Percentiles rank a stretch among this genome's conserved stretches.
These are phyloP conservation scores for Biscogniauxia sp. DNA, from an alignment of 2,329 filamentous ascomycete species.

Conservation along the genomic window DNA sequence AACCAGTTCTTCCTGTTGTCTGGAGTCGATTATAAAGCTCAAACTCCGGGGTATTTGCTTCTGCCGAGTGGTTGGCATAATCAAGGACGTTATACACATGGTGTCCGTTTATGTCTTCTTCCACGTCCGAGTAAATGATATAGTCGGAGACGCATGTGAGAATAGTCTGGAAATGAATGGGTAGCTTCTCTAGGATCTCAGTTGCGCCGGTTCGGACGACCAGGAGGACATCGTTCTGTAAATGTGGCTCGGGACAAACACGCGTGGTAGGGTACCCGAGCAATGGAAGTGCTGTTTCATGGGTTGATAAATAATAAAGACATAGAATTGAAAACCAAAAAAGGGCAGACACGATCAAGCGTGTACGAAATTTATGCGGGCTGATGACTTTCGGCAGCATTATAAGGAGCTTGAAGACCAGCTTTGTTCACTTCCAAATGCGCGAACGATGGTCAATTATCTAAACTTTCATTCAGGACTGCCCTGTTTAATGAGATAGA, in stretches of 20 bases:
- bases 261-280: too few relatives aligned
- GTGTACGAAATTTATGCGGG: too few relatives aligned
- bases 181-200: slow-evolving; percentile 13
- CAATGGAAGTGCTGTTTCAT: too few relatives aligned
- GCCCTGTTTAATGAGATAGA: too few relatives aligned
- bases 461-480: too few relatives aligned
- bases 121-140: slow-evolving; percentile 16
- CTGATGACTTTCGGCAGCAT: too few relatives aligned
- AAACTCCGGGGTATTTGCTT: slow-evolving; percentile 17
- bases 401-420: too few relatives aligned
- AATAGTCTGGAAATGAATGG: slow-evolving; percentile 12
- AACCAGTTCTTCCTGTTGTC: slow-evolving; percentile 17
- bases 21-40: slow-evolving; percentile 23
- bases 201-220: slow-evolving; percentile 15
- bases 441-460: too few relatives aligned
- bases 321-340: too few relatives aligned
- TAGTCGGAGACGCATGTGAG: slow-evolving; percentile 14
- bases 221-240: slow-evolving; percentile 8
- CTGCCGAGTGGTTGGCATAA: slow-evolving; percentile 3
- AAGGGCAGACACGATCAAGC: too few relatives aligned
- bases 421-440: too few relatives aligned
- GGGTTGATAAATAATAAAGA: too few relatives aligned
- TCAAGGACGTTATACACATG: slow-evolving; percentile 13
- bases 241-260: slow-evolving; percentile 5
- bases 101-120: slow-evolving; percentile 19